Conservation (phyloP, 345 rosid genomes). For the Salix brachista region DNA sequence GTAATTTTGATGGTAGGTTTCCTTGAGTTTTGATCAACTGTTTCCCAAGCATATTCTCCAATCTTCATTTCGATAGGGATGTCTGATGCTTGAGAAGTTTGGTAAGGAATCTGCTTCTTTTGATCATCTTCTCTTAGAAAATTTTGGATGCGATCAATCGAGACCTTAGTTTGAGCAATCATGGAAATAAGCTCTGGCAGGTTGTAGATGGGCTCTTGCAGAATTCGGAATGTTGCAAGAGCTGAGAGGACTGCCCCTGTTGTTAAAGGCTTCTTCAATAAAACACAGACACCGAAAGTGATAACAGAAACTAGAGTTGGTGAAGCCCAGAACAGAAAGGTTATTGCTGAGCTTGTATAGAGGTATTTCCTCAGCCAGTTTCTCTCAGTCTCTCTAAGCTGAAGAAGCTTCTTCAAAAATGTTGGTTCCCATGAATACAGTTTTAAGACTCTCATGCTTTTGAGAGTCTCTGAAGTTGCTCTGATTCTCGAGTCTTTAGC, state of each 20-base stretch:
- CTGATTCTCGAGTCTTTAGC: conserved; percentile 35
- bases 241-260: conserved; percentile 56
- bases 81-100: background rate
- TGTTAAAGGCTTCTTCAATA: conserved; percentile 33
- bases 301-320: conserved; percentile 52
- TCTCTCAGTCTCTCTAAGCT: conserved; percentile 50
- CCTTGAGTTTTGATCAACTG: conserved; percentile 18
- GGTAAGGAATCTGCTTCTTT: background rate
- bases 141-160: conserved; percentile 43
- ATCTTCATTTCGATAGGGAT: conserved; percentile 31
- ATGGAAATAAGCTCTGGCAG: conserved; percentile 58
- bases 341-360: conserved; percentile 49
- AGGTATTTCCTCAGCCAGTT: conserved; percentile 45
- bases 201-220: conserved; percentile 63
- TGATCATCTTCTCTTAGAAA: conserved; percentile 46
- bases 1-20: conserved; percentile 31
- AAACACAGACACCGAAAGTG: conserved; percentile 52
- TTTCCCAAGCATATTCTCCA: conserved; percentile 52
- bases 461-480: conserved; percentile 59
- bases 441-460: conserved; percentile 52
- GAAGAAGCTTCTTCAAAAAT: conserved; percentile 43
- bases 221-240: conserved; percentile 53
- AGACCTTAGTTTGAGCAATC: conserved; percentile 53
- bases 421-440: conserved; percentile 48
- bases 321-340: conserved; percentile 63